Base-by-base conservation (phyloP, 768 basidiomycete species). In the Tylopilus rubrobrunneus region DNA sequence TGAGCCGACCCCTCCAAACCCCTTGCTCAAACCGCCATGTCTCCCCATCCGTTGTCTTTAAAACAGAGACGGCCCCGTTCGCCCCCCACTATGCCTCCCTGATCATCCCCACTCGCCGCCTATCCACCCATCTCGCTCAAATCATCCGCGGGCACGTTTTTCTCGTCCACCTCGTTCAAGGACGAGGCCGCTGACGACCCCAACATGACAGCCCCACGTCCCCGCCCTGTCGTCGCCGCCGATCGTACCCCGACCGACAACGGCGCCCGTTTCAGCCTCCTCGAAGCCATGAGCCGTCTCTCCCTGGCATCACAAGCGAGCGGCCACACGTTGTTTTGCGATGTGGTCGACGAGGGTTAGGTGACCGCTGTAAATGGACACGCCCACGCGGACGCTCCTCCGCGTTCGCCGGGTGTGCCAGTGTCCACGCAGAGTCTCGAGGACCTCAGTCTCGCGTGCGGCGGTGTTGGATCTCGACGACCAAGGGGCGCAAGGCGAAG, bases 311-410 rank as follows among this genome's bases (percentile, higher is more conserved):
- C 19, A 19, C 19, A 19, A 19, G 19, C 19, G 17, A 68, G 67
- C 15, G 67, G 67, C 1, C 59, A 64, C 23, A 70, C 67, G 3
- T 51, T 62, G 25, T 68, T 67, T 46, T 68, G 55, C 23, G 67
- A 68, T 14, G 17, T 62, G 21, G 55, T 7, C 10, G 54, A 47
- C 1, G 19, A 44, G 14, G 45, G n/a, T 39, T 41, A 33, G 29
- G 19, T 43, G 28, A 49, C 27, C 7, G 1, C 11, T 25, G 15
- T 17, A 15, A 28, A 39, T 23, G 27, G 39, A 6, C 31, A 29
- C 7, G 41, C 5, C 21, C 19, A 37, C 11, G 21, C 5, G 12
- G 49, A 7, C 7, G 14, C 3, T 14, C 34, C 14, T 34, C 12
- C 34, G 14, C 34, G 12, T 15, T 34, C 34, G 12, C 34, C 34